A percentile compares a stretch with the other conserved stretches of the same genome.
Conservation (phyloP, 2,329 filamentous ascomycete species). For the Exophiala phaeomuriformis region DNA sequence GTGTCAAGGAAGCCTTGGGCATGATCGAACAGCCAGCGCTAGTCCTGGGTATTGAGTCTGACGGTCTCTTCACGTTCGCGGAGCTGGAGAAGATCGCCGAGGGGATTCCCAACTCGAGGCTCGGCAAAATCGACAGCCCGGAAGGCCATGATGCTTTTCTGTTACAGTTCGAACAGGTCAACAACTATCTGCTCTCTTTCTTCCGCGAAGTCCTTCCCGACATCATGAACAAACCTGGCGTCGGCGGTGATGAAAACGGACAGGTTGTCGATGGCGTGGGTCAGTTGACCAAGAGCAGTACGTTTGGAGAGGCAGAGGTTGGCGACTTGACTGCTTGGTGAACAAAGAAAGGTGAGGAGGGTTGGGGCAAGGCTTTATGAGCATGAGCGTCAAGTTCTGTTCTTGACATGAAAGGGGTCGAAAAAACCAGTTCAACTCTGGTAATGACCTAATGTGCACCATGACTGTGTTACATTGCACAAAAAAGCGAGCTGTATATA, state of each 20-base stretch:
- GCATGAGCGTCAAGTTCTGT: too few relatives aligned
- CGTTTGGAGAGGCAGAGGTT: slow-evolving; percentile 91
- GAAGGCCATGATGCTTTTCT: slow-evolving; percentile 96
- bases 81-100: slow-evolving; percentile 89
- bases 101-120: slow-evolving; percentile 65
- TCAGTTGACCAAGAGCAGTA: slow-evolving; percentile 73
- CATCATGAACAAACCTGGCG: slow-evolving; percentile 65
- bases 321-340: slow-evolving; percentile 57
- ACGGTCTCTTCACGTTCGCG: slow-evolving; percentile 93
- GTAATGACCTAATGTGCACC: background rate
- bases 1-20: slow-evolving; percentile 65
- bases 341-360: background rate
- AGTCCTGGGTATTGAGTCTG: slow-evolving; percentile 88
- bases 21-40: slow-evolving; percentile 83
- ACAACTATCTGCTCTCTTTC: slow-evolving; percentile 76
- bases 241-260: slow-evolving; percentile 23
- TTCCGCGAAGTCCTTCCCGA: slow-evolving; percentile 75
- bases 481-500: slow-evolving; percentile 8
- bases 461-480: background rate
- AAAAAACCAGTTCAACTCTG: slow-evolving; percentile 26
- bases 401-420: background rate
- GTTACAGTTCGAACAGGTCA: slow-evolving; percentile 95
- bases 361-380: background rate
- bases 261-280: slow-evolving; percentile 46
- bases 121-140: slow-evolving; percentile 84